Conservation (phyloP, 2,329 filamentous ascomycete species). For the Cryphonectria naterciae region DNA sequence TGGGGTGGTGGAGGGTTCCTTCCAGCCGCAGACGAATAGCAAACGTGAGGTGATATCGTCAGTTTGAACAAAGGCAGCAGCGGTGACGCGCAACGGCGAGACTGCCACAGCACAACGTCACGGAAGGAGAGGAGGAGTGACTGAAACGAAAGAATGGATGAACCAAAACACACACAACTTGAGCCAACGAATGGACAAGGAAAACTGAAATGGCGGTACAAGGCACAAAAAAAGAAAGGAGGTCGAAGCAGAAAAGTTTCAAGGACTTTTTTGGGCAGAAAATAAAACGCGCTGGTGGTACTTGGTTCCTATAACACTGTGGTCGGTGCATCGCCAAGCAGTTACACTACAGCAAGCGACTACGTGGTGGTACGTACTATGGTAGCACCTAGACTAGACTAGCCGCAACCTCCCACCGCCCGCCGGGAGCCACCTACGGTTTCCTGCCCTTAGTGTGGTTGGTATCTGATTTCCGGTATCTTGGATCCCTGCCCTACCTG, state of each 20-base stretch:
- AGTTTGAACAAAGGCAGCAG: not conserved
- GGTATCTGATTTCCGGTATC: not conserved
- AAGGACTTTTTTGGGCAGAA: not conserved
- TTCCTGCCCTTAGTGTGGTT: not conserved
- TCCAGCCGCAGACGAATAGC: not conserved
- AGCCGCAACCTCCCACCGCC: not conserved
- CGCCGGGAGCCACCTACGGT: not conserved
- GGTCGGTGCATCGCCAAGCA: no score
- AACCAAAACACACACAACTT: not conserved
- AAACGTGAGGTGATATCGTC: not conserved
- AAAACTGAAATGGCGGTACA: not conserved
- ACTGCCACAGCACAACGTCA: slow-evolving; percentile 1
- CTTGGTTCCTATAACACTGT: not conserved
- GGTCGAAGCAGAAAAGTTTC: slow-evolving; percentile 5
- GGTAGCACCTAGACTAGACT: not conserved
- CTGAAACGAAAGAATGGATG: not conserved
- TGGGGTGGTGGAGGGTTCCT: not conserved
- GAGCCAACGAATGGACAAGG: slow-evolving; percentile 9
- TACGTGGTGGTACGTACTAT: not conserved
- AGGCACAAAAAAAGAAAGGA: no score
- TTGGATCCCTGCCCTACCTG: not conserved
- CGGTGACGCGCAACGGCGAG: not conserved
- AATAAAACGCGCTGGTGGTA: not conserved
- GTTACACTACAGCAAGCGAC: not conserved
- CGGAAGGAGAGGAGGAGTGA: not conserved